Conservation (phyloP, 306 rosid species). For the Gastrolobium villosum region DNA sequence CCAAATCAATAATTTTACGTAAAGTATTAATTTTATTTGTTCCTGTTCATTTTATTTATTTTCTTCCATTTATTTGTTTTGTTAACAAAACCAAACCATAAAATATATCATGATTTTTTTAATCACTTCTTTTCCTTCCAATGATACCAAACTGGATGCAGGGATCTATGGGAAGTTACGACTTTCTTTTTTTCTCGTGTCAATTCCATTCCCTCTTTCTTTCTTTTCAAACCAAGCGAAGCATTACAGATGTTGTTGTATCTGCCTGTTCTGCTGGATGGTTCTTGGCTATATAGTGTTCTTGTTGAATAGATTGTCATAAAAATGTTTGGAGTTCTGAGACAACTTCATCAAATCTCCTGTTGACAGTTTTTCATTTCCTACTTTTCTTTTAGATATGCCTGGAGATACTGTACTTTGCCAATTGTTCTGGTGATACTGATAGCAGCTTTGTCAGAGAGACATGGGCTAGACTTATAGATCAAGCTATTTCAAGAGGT, state of each 20-base stretch:
- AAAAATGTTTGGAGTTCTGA: background rate
- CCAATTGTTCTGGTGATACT: slow-evolving; percentile 89
- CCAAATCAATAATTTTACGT: background rate
- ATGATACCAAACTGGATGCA: slow-evolving; percentile 19
- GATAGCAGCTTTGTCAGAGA: slow-evolving; percentile 87
- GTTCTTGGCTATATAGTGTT: slow-evolving; percentile 30
- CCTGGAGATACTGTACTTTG: slow-evolving; percentile 94
- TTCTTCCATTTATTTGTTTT: background rate
- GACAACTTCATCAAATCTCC: background rate
- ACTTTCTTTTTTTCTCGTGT: background rate
- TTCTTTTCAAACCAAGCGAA: slow-evolving; percentile 16
- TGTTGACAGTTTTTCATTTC: slow-evolving; percentile 45
- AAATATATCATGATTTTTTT: slow-evolving; percentile 7
- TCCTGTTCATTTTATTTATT: background rate
- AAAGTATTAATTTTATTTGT: slow-evolving; percentile 4
- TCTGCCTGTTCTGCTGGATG: slow-evolving; percentile 28
- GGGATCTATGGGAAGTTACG: background rate
- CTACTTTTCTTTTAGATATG: slow-evolving; percentile 70
- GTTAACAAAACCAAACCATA: slow-evolving; percentile 16
- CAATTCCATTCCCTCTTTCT: slow-evolving; percentile 23
- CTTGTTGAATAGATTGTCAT: slow-evolving; percentile 24
- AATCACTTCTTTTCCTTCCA: slow-evolving; percentile 1
- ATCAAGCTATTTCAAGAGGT: slow-evolving; percentile 92
- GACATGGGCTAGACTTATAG: slow-evolving; percentile 93
- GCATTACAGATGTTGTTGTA: slow-evolving; percentile 34